A percentile compares a stretch with the other conserved stretches of the same genome.
These are phyloP conservation scores for Penicillium sp. DNA, from an alignment of 2,329 filamentous ascomycete species.

Conservation along the genomic window DNA sequence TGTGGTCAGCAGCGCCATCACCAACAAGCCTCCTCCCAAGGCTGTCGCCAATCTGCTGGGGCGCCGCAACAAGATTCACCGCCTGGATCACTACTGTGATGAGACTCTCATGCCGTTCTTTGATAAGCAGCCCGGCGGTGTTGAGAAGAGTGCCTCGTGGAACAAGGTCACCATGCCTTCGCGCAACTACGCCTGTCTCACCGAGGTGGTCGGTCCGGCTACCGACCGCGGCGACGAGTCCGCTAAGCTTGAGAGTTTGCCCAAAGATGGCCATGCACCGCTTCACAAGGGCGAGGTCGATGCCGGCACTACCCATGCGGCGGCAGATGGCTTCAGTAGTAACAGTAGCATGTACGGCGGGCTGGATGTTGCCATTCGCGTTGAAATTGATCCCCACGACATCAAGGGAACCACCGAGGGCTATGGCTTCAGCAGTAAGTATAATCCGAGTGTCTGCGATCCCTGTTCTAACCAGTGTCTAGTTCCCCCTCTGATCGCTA, in stretches of 20 bases:
- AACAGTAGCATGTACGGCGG: conserved; percentile 39
- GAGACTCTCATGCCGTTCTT: conserved; percentile 62
- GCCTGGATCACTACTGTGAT: conserved; percentile 58
- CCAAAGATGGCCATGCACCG: conserved; percentile 63
- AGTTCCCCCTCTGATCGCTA: conserved; percentile 23
- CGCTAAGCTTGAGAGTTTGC: conserved; percentile 29
- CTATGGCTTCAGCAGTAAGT: conserved; percentile 49
- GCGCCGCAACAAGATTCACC: conserved; percentile 61
- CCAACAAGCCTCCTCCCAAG: conserved; percentile 63
- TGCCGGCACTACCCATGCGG: conserved; percentile 73
- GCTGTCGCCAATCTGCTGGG: conserved; percentile 62
- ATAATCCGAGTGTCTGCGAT: not conserved
- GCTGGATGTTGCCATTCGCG: conserved; percentile 44
- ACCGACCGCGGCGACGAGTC: conserved; percentile 15
- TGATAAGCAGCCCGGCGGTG: conserved; percentile 55
- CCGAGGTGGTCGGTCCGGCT: conserved; percentile 43
- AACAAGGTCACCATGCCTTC: conserved; percentile 83
- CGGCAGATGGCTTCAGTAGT: conserved; percentile 51
- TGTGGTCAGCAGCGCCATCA: conserved; percentile 61
- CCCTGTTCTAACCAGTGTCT: not conserved
- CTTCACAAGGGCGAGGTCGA: conserved; percentile 72
- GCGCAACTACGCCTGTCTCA: conserved; percentile 61
- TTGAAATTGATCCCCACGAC: conserved; percentile 46
- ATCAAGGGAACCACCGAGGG: conserved; percentile 42
- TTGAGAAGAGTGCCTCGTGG: conserved; percentile 61